Base-by-base conservation (phyloP, 2,329 filamentous ascomycete genomes). In the Stagonosporopsis rhizophila region DNA sequence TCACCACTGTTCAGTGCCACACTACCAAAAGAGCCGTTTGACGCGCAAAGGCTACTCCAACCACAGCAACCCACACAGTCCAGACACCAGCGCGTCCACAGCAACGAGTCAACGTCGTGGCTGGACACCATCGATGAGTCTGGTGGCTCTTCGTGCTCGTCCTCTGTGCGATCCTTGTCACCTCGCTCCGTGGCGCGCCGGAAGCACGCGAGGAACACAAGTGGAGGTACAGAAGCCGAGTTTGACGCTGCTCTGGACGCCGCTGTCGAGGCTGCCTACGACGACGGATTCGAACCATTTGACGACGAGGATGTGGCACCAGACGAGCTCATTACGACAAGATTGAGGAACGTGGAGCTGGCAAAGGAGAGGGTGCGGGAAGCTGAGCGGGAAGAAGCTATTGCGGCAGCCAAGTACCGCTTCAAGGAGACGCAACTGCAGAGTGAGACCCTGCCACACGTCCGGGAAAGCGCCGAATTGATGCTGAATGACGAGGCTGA, bases 201-300 rank as follows among this genome's bases (percentile, higher is more conserved):
- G 61, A 91, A 89, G 68, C 88, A 90, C 62, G 85, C 91, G 49
- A 86, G 89, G 44, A 82, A 82, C 32, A 73, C 83, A 2, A 94
- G 90, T 61, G 87, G 87, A 40, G 87, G 84, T 27, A 95, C 91
- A 0, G 91, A 96, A 73, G 89, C 91, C 6, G 93, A 96, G 70
- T 96, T 98, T 64, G 93, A 97, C 76, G 92, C 92, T 8, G 95
- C 95, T 4, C 82, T 98, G 39, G 94, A 98, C 77, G 94, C 93
- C 22, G 95, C 95, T 14, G 93, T 98, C 8, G 95, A 98, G 75
- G 94, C 94, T 46, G 95, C 94, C 5, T 99, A 98, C 74, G 90
- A 96, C 72, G 92, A 97, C 60, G 91, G 91, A 0, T 90, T 92
- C 61, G 92, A 96, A 70, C 90, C 90, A 4, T 86, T 85, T 73